phyloP scores from a whole-genome alignment of 169 alveolate genomes.

The Haemoproteus tartakovskyi region DNA sequence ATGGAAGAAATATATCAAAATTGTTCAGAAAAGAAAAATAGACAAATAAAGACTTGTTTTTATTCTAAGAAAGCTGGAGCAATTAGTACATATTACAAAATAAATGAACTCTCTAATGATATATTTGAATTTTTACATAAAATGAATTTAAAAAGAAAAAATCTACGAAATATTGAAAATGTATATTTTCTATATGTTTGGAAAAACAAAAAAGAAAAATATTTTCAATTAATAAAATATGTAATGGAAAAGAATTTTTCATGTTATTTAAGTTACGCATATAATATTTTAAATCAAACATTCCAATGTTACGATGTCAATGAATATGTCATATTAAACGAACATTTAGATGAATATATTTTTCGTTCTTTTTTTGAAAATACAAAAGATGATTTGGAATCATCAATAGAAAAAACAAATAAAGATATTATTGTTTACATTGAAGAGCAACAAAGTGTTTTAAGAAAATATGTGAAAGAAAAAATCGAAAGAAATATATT shows the following conservation, averaged over 20 bases:
- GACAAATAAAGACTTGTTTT: too few relatives aligned
- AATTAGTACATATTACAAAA: too few relatives aligned
- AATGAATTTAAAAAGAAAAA: conserved; percentile 50
- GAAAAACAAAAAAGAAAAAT: conserved; percentile 20
- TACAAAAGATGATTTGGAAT: conserved; percentile 1
- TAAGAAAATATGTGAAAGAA: conserved; percentile 3
- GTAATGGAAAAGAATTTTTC: conserved; percentile 36
- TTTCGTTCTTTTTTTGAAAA: conserved; percentile 22
- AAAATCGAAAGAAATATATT: conserved; percentile 4
- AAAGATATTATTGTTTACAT: not conserved
- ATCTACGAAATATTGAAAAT: conserved; percentile 21
- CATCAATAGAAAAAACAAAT: conserved; percentile 4
- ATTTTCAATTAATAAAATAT: conserved; percentile 4
- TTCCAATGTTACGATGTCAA: not conserved
- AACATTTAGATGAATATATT: conserved; percentile 21
- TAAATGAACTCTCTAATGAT: too few relatives aligned
- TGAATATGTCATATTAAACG: conserved; percentile 13
- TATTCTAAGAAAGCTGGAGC: too few relatives aligned
- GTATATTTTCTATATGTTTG: conserved; percentile 44
- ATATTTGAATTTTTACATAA: conserved; percentile 49
- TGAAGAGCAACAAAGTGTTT: conserved; percentile 6
- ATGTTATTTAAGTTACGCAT: conserved; percentile 8
- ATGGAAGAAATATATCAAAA: too few relatives aligned
- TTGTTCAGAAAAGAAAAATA: too few relatives aligned
- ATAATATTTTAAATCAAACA: conserved; percentile 11